These are phyloP conservation scores for Camellia lanceoleosa DNA, from an alignment of 148 eudicot species.

Conservation along the genomic window DNA sequence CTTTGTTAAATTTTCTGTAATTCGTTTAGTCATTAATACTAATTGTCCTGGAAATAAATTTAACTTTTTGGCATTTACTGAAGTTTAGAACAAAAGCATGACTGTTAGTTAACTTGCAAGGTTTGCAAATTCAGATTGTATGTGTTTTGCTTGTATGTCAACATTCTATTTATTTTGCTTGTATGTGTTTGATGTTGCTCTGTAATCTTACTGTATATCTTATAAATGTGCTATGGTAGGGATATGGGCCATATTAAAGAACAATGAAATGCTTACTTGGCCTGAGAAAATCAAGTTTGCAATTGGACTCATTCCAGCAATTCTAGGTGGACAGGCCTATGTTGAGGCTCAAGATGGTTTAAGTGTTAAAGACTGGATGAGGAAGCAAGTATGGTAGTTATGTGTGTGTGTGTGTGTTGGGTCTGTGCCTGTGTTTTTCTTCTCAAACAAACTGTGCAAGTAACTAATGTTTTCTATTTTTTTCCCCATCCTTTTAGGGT, in stretches of 20 bases:
- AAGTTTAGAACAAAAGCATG: not conserved
- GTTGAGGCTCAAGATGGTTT: constrained; percentile 98
- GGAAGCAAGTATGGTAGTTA: constrained; percentile 66
- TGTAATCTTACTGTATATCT: not conserved
- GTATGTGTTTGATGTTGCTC: constrained; percentile 8
- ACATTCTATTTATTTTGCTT: not conserved
- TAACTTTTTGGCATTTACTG: not conserved
- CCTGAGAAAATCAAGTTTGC: constrained; percentile 97
- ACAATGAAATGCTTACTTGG: constrained; percentile 99
- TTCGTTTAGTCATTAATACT: not conserved
- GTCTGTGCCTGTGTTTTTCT: not conserved
- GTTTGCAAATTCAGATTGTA: no score
- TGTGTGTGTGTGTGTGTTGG: constrained; percentile 2
- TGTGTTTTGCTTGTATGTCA: not conserved
- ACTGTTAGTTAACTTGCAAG: not conserved
- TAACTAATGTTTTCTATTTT: constrained; percentile 5
- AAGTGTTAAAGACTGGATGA: constrained; percentile 96
- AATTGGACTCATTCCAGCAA: constrained; percentile 95
- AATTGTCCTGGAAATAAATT: not conserved
- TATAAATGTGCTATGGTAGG: constrained; percentile 40
- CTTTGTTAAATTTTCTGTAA: not conserved
- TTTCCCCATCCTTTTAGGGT: constrained; percentile 44
- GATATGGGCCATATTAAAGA: constrained; percentile 88
- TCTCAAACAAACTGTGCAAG: constrained; percentile 8
- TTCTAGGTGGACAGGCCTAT: constrained; percentile 86